Base-by-base conservation (phyloP, 768 basidiomycete genomes). In the Cubamyces sp. region DNA sequence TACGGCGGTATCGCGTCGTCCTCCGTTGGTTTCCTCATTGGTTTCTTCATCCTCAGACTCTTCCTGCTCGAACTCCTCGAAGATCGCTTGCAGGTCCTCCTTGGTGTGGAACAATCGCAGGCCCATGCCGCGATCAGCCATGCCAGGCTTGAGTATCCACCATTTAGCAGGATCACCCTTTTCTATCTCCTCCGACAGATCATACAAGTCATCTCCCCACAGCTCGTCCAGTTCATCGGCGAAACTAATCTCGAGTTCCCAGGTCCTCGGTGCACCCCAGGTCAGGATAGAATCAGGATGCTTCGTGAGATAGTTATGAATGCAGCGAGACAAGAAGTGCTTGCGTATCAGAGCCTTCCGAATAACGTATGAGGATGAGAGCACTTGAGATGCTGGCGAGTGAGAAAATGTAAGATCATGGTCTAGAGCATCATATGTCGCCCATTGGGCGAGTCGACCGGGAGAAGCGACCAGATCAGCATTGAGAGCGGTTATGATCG, bases 141-240 rank as follows among this genome's bases (percentile, higher is more conserved):
- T 96, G 18, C 94, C 93, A 48, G 97, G 96, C 77, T 99, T 99
- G 54, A 99, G 76, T 63, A 99, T 96, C 84, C 89, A 98, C 96
- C 96, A 98, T 52, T 67, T 78, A 18, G 65, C 59, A 1, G 63
- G 61, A 0, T 47, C 57, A 3, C 39, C 61, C 40, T 61, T 64
- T 21, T 87, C 82, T 30, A 97, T 81, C 19, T 80, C 77, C 47
- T 82, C 75, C 6, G 83, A 86, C 15, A 98, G 83, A 52, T 97
- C 95, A 82, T 88, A 98, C 37, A 98, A 82, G 60, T 99, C 97
- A 74, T 98, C 96, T 30, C 84, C 75, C 84, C 95, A 91, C 76
- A 94, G 79, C 74, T 98, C 97, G 62, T 97, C 94, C 18, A 99
- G 81, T 69, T 99, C 97, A 74, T 99, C 96, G 3, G 89, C 88